Percentiles rank a stretch among this genome's conserved stretches.
These are phyloP conservation scores for Cytidiella melzeri DNA, from an alignment of 768 basidiomycete species.

Conservation along the genomic window DNA sequence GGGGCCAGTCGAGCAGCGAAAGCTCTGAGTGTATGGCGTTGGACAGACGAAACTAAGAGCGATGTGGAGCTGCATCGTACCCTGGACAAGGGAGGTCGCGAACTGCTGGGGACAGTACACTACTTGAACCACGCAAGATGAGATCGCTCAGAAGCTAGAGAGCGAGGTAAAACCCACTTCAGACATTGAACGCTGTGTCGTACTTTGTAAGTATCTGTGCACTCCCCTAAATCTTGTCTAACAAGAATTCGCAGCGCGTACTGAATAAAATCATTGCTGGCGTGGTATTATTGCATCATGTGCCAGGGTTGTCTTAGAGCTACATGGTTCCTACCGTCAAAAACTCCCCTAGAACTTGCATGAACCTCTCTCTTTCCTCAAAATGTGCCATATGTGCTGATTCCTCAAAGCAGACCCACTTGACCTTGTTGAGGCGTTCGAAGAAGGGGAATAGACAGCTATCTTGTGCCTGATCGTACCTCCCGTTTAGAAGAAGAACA, in stretches of 20 bases:
- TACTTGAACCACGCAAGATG: too few relatives aligned
- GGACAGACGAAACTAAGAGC: constrained; percentile 29
- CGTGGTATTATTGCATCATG: too few relatives aligned
- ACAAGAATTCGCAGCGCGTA: too few relatives aligned
- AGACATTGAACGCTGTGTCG: too few relatives aligned
- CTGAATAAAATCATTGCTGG: too few relatives aligned
- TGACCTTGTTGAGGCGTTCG: constrained; percentile 20
- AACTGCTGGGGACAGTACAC: constrained; percentile 43
- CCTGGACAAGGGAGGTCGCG: constrained; percentile 35
- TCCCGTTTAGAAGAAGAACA: constrained; percentile 26
- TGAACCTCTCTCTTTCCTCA: constrained; percentile 26
- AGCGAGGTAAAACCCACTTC: too few relatives aligned
- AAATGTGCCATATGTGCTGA: constrained; percentile 26
- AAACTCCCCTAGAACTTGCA: constrained; percentile 20
- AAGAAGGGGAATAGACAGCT: constrained; percentile 20
- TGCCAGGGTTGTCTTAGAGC: too few relatives aligned
- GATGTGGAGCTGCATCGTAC: constrained; percentile 10
- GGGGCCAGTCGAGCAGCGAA: constrained; percentile 46
- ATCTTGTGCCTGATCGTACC: constrained; percentile 26
- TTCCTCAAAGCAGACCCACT: constrained; percentile 26
- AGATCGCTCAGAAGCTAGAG: too few relatives aligned
- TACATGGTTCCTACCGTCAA: too few relatives aligned
- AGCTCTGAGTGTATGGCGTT: constrained; percentile 47
- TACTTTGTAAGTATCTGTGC: too few relatives aligned
- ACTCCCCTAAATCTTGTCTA: too few relatives aligned